Conservation (phyloP, 495 filamentous ascomycete genomes). For the Penicillium odoratum region DNA sequence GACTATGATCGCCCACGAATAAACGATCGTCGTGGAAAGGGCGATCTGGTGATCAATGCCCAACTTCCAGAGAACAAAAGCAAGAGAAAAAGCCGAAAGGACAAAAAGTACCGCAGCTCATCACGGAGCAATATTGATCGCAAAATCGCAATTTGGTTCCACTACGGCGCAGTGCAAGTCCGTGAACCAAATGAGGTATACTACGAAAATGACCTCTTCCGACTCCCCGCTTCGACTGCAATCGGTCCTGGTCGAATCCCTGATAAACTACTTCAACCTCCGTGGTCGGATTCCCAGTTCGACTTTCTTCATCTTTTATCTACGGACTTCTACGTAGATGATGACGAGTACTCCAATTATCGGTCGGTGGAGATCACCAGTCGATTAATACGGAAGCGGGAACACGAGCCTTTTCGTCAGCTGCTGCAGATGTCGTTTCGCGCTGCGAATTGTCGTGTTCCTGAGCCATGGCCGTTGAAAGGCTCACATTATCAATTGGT, state of each 20-base stretch:
- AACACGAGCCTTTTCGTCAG: constrained; percentile 32
- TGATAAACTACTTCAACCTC: constrained; percentile 41
- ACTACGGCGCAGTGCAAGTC: constrained; percentile 38
- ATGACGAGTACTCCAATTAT: constrained; percentile 21
- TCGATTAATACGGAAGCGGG: constrained; percentile 35
- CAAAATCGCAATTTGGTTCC: constrained; percentile 39
- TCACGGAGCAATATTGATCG: constrained; percentile 17
- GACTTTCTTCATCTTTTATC: constrained; percentile 42
- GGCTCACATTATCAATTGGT: constrained; percentile 28
- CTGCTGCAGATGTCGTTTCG: constrained; percentile 34
- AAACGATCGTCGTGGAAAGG: constrained; percentile 27
- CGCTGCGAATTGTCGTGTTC: constrained; percentile 31
- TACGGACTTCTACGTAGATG: constrained; percentile 37
- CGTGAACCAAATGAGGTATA: constrained; percentile 24
- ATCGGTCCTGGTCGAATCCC: constrained; percentile 34
- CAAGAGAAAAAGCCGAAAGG: not conserved
- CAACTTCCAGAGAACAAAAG: constrained; percentile 3
- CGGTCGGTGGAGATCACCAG: constrained; percentile 19
- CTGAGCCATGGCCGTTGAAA: constrained; percentile 33
- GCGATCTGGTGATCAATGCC: constrained; percentile 32
- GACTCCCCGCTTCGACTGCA: constrained; percentile 29
- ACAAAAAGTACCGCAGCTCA: not conserved
- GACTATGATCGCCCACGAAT: constrained; percentile 17
- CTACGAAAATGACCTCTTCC: constrained; percentile 32
- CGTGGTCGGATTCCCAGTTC: constrained; percentile 45